These are phyloP conservation scores for Fusarium secorum DNA, from an alignment of 2,329 filamentous ascomycete species.

Conservation along the genomic window DNA sequence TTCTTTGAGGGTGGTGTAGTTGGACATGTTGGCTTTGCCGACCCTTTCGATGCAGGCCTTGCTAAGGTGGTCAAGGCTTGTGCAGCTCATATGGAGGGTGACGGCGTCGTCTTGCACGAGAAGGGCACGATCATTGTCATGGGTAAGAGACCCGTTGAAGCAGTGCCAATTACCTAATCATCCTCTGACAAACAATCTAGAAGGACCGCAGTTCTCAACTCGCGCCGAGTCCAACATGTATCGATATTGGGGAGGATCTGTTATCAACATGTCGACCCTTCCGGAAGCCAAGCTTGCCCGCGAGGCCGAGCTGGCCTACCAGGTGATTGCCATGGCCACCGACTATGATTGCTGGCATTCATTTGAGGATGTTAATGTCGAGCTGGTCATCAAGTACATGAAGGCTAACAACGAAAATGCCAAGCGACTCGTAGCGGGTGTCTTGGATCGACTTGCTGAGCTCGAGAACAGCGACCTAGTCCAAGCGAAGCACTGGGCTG, in stretches of 20 bases:
- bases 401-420: conserved; percentile 90
- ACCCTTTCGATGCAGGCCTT: conserved; percentile 86
- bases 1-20: conserved; percentile 95
- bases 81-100: conserved; percentile 78
- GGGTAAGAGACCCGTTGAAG: conserved; percentile 58
- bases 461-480: conserved; percentile 80
- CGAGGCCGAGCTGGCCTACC: conserved; percentile 95
- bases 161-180: not conserved
- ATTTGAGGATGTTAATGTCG: conserved; percentile 84
- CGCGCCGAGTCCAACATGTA: conserved; percentile 96
- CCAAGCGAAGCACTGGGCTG: conserved; percentile 81
- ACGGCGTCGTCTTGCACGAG: conserved; percentile 84
- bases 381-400: conserved; percentile 98
- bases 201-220: conserved; percentile 98
- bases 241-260: conserved; percentile 88
- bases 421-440: conserved; percentile 81
- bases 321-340: conserved; percentile 99
- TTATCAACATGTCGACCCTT: conserved; percentile 98
- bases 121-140: conserved; percentile 90
- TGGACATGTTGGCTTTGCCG: conserved; percentile 92
- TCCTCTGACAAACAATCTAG: conserved; percentile 53
- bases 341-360: conserved; percentile 99
- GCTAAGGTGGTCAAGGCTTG: conserved; percentile 80
- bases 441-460: conserved; percentile 84
- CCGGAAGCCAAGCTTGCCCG: conserved; percentile 96